Conservation (phyloP, 192 early-diverging fungal species). For the Kappamyces sp. region DNA sequence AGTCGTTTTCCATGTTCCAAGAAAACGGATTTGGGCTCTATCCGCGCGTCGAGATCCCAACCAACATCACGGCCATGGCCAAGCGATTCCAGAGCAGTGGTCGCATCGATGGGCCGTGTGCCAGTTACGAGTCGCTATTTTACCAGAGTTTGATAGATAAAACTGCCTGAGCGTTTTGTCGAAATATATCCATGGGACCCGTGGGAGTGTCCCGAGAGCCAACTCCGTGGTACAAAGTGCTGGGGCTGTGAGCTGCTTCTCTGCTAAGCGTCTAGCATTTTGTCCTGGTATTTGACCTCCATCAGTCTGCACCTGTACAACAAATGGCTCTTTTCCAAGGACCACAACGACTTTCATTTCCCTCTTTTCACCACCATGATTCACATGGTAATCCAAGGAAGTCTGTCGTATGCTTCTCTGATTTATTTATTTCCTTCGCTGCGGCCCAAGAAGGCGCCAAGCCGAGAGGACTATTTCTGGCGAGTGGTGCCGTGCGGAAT, state of each 20-base stretch:
- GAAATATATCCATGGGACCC: too few relatives aligned
- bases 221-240: too few relatives aligned
- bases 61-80: not conserved
- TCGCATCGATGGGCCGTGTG: too few relatives aligned
- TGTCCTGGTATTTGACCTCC: constrained; percentile 69
- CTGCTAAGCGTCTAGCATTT: constrained; percentile 16
- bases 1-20: constrained; percentile 3
- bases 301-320: constrained; percentile 80
- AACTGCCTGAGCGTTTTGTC: too few relatives aligned
- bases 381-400: constrained; percentile 83
- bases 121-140: too few relatives aligned
- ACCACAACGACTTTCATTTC: constrained; percentile 75
- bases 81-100: too few relatives aligned
- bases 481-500: constrained; percentile 82
- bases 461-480: constrained; percentile 49
- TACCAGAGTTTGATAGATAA: too few relatives aligned
- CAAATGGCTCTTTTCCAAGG: constrained; percentile 85
- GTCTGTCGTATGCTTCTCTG: constrained; percentile 39
- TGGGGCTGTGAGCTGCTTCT: too few relatives aligned
- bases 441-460: constrained; percentile 52
- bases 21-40: not conserved
- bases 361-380: constrained; percentile 80
- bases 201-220: too few relatives aligned
- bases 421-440: constrained; percentile 54
- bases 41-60: not conserved